Percentiles rank a stretch among this genome's conserved stretches.
Conservation (phyloP, 345 rosid genomes). For the Lagerstroemia speciosa region DNA sequence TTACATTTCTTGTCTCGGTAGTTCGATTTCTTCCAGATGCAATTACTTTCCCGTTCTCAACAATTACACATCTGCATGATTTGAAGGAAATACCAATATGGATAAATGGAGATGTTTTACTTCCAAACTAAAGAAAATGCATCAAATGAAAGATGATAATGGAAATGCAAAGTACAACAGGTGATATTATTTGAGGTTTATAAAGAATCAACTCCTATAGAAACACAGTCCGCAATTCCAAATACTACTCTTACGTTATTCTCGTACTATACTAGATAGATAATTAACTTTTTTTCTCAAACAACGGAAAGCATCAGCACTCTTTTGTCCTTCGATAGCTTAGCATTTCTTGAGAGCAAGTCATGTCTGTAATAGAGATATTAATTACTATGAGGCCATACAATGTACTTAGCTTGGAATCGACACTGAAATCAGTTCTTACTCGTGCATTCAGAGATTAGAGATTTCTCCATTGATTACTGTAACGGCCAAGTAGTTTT, state of each 20-base stretch:
- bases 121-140: neutral
- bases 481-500: too few relatives aligned
- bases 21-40: constrained; percentile 43
- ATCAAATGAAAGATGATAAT: neutral
- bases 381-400: neutral
- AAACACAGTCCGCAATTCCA: too few relatives aligned
- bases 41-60: constrained; percentile 31
- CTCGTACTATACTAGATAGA: neutral
- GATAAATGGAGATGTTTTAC: neutral
- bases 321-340: neutral
- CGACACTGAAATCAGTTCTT: neutral
- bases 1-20: constrained; percentile 31
- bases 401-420: neutral
- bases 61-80: constrained; percentile 29
- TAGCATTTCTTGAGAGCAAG: neutral
- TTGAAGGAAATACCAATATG: neutral
- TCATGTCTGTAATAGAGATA: neutral
- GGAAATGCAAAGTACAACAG: neutral
- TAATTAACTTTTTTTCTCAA: neutral
- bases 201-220: too few relatives aligned
- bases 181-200: too few relatives aligned
- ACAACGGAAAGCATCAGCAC: neutral
- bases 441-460: too few relatives aligned
- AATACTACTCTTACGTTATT: neutral
- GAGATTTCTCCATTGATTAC: too few relatives aligned